These are phyloP conservation scores for Solanum pennellii DNA, from an alignment of 257 asterid species.

Conservation along the genomic window DNA sequence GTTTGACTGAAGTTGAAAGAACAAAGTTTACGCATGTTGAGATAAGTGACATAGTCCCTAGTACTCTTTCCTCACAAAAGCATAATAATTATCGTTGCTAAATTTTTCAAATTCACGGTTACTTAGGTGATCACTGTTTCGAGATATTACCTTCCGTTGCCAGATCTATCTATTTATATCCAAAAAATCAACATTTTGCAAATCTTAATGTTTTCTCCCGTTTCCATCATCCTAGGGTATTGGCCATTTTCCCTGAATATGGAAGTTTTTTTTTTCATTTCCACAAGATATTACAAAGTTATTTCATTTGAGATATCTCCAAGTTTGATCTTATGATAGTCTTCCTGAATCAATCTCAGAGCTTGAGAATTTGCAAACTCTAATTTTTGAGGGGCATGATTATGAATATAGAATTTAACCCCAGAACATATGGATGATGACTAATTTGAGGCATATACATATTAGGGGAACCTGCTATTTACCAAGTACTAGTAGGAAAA, in stretches of 20 bases:
- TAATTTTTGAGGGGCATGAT: too few relatives aligned
- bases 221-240: neutral
- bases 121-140: neutral
- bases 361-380: too few relatives aligned
- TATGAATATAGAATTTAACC: too few relatives aligned
- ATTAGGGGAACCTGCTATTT: neutral
- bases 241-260: neutral
- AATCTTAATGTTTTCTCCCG: neutral
- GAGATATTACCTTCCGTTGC: neutral
- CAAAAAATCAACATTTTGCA: neutral
- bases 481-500: neutral
- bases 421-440: too few relatives aligned
- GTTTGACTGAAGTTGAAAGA: neutral
- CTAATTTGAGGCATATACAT: neutral
- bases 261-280: neutral
- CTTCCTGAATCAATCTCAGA: too few relatives aligned
- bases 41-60: neutral
- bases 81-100: neutral
- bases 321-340: too few relatives aligned
- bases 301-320: too few relatives aligned
- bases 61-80: neutral
- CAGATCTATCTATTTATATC: neutral
- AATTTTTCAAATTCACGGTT: neutral
- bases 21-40: neutral
- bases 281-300: too few relatives aligned